Base-by-base conservation (phyloP, 306 rosid genomes). In the Corylus avellana region DNA sequence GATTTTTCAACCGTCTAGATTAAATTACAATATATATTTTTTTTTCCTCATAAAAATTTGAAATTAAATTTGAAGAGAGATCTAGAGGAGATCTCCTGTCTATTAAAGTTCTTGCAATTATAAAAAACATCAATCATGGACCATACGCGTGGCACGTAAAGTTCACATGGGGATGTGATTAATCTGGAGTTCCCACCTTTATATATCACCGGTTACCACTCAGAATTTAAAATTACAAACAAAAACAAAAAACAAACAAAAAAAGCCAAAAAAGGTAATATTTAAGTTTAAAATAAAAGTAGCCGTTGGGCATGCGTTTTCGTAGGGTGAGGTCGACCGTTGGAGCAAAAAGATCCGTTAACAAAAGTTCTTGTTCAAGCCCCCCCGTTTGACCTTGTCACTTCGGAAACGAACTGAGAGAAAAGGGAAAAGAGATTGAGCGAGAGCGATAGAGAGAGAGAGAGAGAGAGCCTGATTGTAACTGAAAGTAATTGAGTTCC, bases 281-380 rank as follows among this genome's bases (percentile, higher is more conserved):
- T 5, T 4, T 6, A 17, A 27, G 69, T 62, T 62, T 62, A 62
- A 62, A 62, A 62, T 35, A 12, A 67, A 90, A 75, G 75, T 90
- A 90, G 95, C 98, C 98, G 98, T 92, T 91, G 47, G 13, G 83
- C 59, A 9, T 73, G 61, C 54, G 86, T 37, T 78, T 80, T 55
- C 42, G 4, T 42, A 8, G 72, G 91, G 86, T 63, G 79, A 83
- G 84, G 29, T 89, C 84, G 98, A 95, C 98, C 97, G 98, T 95
- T 92, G 95, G 79, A 87, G 82, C 84, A 72, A 48, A 83, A 87
- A 78, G 80, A 81, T 72, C 84, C 83, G 90, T 87, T 88, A 82
- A 59, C 73, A 58, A 68, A 37, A 79, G 78, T 79, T 56, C 8
- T 54, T 27, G 51, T 80, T 32, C 50, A 47, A 82, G 9, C 69